Evolutionary conservation across 805 yeast genomes (phyloP), one percentile per base, ranked within the genome.

Genomic region (Hanseniaspora vineae): DNA sequence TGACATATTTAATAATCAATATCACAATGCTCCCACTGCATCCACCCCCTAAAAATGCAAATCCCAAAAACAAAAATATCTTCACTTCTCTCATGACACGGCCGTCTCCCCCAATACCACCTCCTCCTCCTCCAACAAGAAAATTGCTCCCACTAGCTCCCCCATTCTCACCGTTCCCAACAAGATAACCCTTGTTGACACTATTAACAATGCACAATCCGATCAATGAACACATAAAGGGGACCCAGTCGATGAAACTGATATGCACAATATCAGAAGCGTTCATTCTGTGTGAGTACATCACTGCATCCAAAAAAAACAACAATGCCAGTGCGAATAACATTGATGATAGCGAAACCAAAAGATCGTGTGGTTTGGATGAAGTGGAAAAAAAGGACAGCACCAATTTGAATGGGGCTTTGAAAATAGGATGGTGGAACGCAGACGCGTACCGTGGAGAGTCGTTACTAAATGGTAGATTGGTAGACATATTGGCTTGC

Each of bases 171-270:
- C 37, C 37, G 67, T 69, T 33, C 70, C 50, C 39, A 70, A 54
- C 46, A 67, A 61, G 43, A 59, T 39, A 17, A 18, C 42, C 66
- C 54, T 70, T 71, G 46, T 71, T 79, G 56, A 66, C 67, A 0
- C 73, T 66, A 50, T 67, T 71, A n/a, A 73, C 70, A 42, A 88
- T 80, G 42, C 89, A 68, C 86, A 89, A 89, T 1, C 98, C 98
- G 35, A 88, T 63, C 0, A 94, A 78, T 6, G 95, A 81, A 55
- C 96, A 84, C 31, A 90, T 74, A 53, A 84, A 79, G 3, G 98
- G 98, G 46, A 92, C 78, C 98, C 98, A 90, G 66, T 90, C 98
- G 39, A 86, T 81, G 59, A 90, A 85, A 4, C 90, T 80, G 31
- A 92, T 86, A 61, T 90, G 97, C 6, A 88, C 86, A 6, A 39